These are phyloP conservation scores for Boletus tylopilopsis DNA, from an alignment of 768 basidiomycete genomes.

Conservation along the genomic window DNA sequence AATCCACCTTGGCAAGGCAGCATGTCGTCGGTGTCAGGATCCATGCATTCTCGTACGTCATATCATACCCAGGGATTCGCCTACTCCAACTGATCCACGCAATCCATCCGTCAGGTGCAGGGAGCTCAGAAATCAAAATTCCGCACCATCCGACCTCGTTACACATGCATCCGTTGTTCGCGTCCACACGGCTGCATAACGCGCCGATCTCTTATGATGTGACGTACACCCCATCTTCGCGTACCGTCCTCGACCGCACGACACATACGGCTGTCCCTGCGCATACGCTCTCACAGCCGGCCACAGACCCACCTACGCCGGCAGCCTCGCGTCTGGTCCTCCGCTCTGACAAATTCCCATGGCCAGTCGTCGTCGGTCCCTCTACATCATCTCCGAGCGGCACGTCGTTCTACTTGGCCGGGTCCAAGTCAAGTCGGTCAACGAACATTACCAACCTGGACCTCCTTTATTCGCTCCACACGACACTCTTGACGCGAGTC, in stretches of 20 bases:
- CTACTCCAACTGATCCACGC: slow-evolving; percentile 4
- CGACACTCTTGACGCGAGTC: slow-evolving; percentile 51
- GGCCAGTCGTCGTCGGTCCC: slow-evolving; percentile 51
- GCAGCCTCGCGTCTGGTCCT: slow-evolving; percentile 47
- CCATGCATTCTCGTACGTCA: slow-evolving; percentile 40
- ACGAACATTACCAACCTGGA: slow-evolving; percentile 56
- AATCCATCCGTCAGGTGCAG: slow-evolving; percentile 10
- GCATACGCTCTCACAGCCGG: slow-evolving; percentile 56
- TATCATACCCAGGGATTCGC: slow-evolving; percentile 1
- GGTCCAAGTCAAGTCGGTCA: slow-evolving; percentile 22
- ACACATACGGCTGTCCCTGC: slow-evolving; percentile 52
- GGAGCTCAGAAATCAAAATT: slow-evolving; percentile 23
- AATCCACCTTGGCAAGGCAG: slow-evolving; percentile 46
- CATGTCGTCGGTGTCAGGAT: slow-evolving; percentile 36
- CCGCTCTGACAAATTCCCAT: slow-evolving; percentile 55
- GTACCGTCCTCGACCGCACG: slow-evolving; percentile 52
- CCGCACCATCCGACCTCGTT: slow-evolving; percentile 33
- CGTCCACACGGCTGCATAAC: slow-evolving; percentile 49
- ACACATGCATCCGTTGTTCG: slow-evolving; percentile 64
- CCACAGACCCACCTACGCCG: slow-evolving; percentile 56
- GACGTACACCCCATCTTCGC: slow-evolving; percentile 51
- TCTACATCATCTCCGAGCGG: slow-evolving; percentile 27
- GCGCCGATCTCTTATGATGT: slow-evolving; percentile 65
- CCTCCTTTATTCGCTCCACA: slow-evolving; percentile 56
- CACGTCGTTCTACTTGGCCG: slow-evolving; percentile 26